Percentiles rank a stretch among this genome's conserved stretches.
Evolutionary conservation across 805 yeast species (phyloP).

Genomic region (Starmerella geochares): DNA sequence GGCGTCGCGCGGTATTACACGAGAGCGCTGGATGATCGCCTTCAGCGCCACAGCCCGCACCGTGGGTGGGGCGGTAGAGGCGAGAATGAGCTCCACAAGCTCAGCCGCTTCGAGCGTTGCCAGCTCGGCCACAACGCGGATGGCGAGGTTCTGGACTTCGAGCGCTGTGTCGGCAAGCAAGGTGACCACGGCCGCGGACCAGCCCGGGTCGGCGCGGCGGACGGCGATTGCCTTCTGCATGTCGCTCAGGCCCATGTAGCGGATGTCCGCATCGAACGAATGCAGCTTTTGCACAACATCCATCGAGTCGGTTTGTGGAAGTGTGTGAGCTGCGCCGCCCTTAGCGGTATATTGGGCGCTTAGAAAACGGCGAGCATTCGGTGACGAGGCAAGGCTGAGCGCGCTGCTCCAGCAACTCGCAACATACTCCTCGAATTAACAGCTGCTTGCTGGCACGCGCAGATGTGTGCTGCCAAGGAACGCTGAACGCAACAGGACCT

Average conservation of each 20-base stretch:
- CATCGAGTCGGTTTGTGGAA: neutral
- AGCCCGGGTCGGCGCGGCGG: conserved; percentile 46
- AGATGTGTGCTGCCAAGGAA: too few species aligned
- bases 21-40: conserved; percentile 3
- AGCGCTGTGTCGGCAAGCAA: conserved; percentile 51
- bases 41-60: conserved; percentile 12
- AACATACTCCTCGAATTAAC: too few species aligned
- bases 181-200: conserved; percentile 33
- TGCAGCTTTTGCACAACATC: conserved; percentile 22
- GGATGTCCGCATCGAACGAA: conserved; percentile 55
- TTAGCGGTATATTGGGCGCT: conserved; percentile 1
- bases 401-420: too few species aligned
- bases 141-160: conserved; percentile 67
- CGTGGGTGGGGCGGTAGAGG: conserved; percentile 25
- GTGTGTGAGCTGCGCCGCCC: neutral
- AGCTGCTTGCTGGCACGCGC: too few species aligned
- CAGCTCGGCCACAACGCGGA: conserved; percentile 44
- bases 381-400: too few species aligned
- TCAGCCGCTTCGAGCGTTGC: conserved; percentile 16
- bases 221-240: conserved; percentile 34
- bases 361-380: neutral
- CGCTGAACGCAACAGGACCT: too few species aligned
- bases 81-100: conserved; percentile 26
- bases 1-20: conserved; percentile 21
- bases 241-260: conserved; percentile 80